Evolutionary conservation across 768 basidiomycete genomes (phyloP), one percentile per base, ranked within the genome.

Genomic region (Lentinula sp.): DNA sequence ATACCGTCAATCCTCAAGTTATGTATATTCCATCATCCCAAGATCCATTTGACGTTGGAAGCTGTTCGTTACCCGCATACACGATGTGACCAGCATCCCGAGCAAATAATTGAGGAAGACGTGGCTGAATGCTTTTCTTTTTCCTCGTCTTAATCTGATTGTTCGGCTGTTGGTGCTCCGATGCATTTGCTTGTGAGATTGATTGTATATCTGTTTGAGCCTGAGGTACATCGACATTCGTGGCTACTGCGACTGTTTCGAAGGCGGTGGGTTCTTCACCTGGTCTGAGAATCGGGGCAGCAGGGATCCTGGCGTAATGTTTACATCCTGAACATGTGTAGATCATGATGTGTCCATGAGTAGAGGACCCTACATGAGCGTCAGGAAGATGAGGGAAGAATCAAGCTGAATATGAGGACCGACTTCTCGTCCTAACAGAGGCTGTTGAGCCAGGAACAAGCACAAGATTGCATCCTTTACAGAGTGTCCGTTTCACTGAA

Each of bases 401-500:
- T 8, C 37, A 23, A 43, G 60, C 6, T 57, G 56, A 6, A 6
- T 41, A 41, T 56, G 2, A 10, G 66, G 20, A n/a, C 85, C 33
- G 60, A 90, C 93, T 72, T 73, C 85, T 85, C 7, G 90, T 72
- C 2, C 91, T 84, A 23, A 91, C 80, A 0, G 76, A 78, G 0
- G 84, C 82, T 0, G 88, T 86, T 0, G 81, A 64, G 12, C 93
- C 93, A 0, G 91, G 87, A 1, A 93, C 65, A 4, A 94, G 76
- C 7, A 87, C 77, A 0, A 76, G 69, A 60, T 82, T 77, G 67
- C 93, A 95, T 1, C 77, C 76, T 69, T 82, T 85, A 73, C 93
- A 95, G 6, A 93, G 66, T 1, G 86, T 84, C 10, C 93, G 86
- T 70, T 95, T 95, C n/a, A 95, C 79, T 0, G 81, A 75, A 0